phyloP scores from a whole-genome alignment of 805 yeast species.

The Candida railenensis region DNA sequence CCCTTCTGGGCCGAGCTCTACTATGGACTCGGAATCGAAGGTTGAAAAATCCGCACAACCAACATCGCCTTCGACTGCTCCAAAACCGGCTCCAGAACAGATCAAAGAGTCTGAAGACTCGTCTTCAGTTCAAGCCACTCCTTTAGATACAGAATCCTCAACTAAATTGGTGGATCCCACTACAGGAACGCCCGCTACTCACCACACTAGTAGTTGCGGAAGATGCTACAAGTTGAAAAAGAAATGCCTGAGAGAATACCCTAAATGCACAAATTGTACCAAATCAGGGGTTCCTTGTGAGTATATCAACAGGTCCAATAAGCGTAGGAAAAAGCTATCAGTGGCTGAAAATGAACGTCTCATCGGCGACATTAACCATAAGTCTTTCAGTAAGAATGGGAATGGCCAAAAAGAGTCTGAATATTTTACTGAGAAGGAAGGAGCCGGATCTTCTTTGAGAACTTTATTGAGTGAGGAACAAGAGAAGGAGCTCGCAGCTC shows the following conservation, averaged over 20 bases:
- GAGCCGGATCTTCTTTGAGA: background rate
- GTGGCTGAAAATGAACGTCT: conserved; percentile 6
- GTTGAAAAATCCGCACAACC: background rate
- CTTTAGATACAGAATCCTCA: background rate
- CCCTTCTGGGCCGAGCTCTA: background rate
- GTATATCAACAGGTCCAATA: conserved; percentile 31
- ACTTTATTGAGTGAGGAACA: background rate
- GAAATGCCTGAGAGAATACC: conserved; percentile 39
- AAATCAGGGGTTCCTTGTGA: conserved; percentile 36
- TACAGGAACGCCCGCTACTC: conserved; percentile 15
- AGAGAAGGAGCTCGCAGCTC: conserved; percentile 11
- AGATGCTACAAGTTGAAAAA: conserved; percentile 43
- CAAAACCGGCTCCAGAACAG: background rate
- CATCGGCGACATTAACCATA: conserved; percentile 3
- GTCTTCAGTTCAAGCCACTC: conserved; percentile 10
- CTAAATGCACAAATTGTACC: conserved; percentile 36
- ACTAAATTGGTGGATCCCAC: background rate
- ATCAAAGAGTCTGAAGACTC: conserved; percentile 9
- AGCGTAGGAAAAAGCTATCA: conserved; percentile 18
- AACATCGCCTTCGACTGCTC: background rate
- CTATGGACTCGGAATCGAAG: background rate
- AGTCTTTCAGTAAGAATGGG: conserved; percentile 1
- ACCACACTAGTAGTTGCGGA: conserved; percentile 37
- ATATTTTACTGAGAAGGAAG: conserved; percentile 1
- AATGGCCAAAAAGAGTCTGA: background rate